phyloP scores from a whole-genome alignment of 148 eudicot species.

The Heliosperma pusillum region DNA sequence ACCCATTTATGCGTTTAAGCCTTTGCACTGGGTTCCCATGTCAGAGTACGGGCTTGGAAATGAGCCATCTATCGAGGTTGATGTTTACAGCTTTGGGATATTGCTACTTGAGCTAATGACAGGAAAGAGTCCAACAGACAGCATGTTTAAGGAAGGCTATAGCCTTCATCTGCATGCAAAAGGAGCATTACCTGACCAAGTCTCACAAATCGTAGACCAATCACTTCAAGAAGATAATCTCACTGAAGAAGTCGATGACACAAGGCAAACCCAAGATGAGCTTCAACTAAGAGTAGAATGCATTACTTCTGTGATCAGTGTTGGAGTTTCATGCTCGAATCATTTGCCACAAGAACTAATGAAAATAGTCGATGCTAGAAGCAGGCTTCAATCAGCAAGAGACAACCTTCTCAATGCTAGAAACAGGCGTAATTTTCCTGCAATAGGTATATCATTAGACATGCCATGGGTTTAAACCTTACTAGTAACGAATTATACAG shows the following conservation, averaged over 20 bases:
- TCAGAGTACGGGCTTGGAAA: constrained; percentile 12
- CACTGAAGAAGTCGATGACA: background rate
- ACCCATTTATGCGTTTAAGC: too few relatives aligned
- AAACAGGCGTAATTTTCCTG: background rate
- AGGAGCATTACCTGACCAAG: background rate
- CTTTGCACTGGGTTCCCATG: background rate
- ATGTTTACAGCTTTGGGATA: constrained; percentile 21
- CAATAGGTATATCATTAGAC: constrained; percentile 15
- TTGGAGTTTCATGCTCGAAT: constrained; percentile 15
- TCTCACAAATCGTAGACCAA: background rate
- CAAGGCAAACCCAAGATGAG: background rate
- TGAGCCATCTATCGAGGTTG: constrained; percentile 10
- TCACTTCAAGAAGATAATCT: background rate
- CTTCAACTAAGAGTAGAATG: constrained; percentile 7
- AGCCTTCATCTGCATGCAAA: background rate
- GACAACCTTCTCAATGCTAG: background rate
- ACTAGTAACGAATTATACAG: too few relatives aligned
- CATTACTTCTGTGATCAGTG: background rate
- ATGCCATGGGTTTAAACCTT: too few relatives aligned
- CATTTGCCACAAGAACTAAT: constrained; percentile 6
- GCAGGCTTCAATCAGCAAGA: constrained; percentile 7
- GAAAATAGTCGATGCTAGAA: constrained; percentile 3
- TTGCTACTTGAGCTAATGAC: constrained; percentile 24
- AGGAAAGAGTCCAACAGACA: constrained; percentile 10
- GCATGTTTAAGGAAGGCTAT: constrained; percentile 10